A percentile compares a stretch with the other conserved stretches of the same genome.
phyloP scores from a whole-genome alignment of 306 rosid species.

The Prunus armeniaca region DNA sequence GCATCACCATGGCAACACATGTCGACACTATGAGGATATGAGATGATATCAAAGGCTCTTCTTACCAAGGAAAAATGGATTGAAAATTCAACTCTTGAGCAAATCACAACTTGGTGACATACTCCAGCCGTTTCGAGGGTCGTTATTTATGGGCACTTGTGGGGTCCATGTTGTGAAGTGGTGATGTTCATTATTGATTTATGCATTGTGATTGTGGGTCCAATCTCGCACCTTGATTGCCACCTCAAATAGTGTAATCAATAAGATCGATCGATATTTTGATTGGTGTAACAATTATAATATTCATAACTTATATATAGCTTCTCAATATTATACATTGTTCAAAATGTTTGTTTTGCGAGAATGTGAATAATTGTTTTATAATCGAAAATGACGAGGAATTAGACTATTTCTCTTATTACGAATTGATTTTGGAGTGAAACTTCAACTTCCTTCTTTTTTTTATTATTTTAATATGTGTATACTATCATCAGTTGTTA shows the following conservation, averaged over 20 bases:
- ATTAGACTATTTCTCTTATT: fast-evolving
- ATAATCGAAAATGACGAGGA: too few relatives aligned
- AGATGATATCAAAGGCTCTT: neutral
- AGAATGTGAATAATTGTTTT: too few relatives aligned
- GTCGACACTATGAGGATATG: constrained; percentile 61
- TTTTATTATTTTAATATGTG: too few relatives aligned
- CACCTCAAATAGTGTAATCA: neutral
- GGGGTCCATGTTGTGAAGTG: constrained; percentile 1
- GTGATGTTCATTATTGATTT: neutral
- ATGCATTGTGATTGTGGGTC: neutral
- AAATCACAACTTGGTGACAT: neutral
- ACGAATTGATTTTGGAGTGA: fast-evolving
- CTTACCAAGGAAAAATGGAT: neutral
- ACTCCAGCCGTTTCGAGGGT: neutral
- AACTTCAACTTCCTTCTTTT: fast-evolving
- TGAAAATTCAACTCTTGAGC: neutral
- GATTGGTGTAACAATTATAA: neutral
- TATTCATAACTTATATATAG: neutral
- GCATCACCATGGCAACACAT: constrained; percentile 66
- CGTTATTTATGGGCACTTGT: neutral
- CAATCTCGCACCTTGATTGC: neutral
- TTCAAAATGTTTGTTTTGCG: too few relatives aligned
- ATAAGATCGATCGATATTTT: neutral
- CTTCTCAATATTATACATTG: too few relatives aligned
- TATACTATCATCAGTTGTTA: too few relatives aligned